These are phyloP conservation scores for Penicillium atrosanguineum DNA, from an alignment of 495 filamentous ascomycete species.

Conservation along the genomic window DNA sequence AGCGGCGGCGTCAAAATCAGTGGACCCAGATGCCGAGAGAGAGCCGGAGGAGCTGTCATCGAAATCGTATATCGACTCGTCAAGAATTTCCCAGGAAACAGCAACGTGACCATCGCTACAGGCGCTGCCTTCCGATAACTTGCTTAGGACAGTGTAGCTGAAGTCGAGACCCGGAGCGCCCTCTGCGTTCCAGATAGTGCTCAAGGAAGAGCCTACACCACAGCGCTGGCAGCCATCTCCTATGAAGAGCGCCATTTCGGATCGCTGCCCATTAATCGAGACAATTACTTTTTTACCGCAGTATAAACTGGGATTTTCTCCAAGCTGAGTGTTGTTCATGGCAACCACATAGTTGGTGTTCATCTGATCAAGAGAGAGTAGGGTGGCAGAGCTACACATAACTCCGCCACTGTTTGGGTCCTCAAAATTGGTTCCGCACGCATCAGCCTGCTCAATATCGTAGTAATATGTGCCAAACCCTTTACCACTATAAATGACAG, in stretches of 20 bases:
- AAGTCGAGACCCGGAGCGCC: constrained; percentile 13
- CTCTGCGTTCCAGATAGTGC: constrained; percentile 10
- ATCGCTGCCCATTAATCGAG: constrained; percentile 13
- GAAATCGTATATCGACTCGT: constrained; percentile 14
- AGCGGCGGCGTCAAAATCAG: not conserved
- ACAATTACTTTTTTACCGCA: constrained; percentile 19
- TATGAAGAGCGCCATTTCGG: constrained; percentile 13
- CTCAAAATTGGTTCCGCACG: constrained; percentile 11
- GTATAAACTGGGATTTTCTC: constrained; percentile 7
- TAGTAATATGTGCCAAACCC: constrained; percentile 21
- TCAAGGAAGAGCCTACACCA: constrained; percentile 4
- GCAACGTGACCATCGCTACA: constrained; percentile 10
- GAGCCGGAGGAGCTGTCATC: constrained; percentile 3
- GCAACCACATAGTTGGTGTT: constrained; percentile 16
- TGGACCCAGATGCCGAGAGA: not conserved
- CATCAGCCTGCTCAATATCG: constrained; percentile 10
- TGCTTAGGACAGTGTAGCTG: constrained; percentile 13
- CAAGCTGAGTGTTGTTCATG: constrained; percentile 13
- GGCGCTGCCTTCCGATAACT: constrained; percentile 9
- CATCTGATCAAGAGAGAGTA: constrained; percentile 11
- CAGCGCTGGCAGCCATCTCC: constrained; percentile 17
- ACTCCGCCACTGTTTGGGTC: constrained; percentile 11
- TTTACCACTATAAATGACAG: not conserved
- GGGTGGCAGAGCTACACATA: constrained; percentile 10
- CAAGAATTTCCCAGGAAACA: constrained; percentile 18